phyloP scores from a whole-genome alignment of 257 asterid genomes.

The Verbascum thapsus region DNA sequence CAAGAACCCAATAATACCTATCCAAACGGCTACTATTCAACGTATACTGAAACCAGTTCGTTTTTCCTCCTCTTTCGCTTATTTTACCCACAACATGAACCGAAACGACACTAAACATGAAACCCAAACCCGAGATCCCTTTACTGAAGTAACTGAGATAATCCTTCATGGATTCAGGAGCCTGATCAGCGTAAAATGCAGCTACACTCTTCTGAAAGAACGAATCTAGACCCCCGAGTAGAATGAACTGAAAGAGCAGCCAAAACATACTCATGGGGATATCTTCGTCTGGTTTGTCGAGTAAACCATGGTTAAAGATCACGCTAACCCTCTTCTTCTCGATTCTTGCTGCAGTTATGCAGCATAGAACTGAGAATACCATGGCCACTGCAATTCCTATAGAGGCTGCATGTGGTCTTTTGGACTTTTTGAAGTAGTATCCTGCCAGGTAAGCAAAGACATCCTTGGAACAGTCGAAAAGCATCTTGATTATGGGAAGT shows the following conservation, averaged over 20 bases:
- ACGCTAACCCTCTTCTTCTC: constrained; percentile 32
- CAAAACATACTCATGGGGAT: constrained; percentile 37
- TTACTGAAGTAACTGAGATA: constrained; percentile 30
- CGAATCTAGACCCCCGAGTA: constrained; percentile 46
- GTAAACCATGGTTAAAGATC: constrained; percentile 26
- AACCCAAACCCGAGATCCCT: constrained; percentile 52
- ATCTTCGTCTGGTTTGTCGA: constrained; percentile 21
- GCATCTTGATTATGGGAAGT: constrained; percentile 32
- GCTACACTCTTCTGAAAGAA: constrained; percentile 37
- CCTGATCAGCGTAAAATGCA: constrained; percentile 31
- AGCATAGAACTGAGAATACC: constrained; percentile 40
- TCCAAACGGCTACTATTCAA: constrained; percentile 56
- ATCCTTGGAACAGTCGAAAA: constrained; percentile 1
- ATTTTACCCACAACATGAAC: constrained; percentile 43
- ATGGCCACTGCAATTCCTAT: constrained; percentile 34
- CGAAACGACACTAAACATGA: constrained; percentile 39
- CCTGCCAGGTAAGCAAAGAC: not conserved
- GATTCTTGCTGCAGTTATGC: constrained; percentile 36
- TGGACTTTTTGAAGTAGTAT: not conserved
- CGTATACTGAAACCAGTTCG: constrained; percentile 50
- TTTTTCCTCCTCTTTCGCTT: constrained; percentile 28
- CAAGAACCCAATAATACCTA: constrained; percentile 56
- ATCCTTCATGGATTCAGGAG: constrained; percentile 31
- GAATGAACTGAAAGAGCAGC: constrained; percentile 51
- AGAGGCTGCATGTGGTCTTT: not conserved